phyloP scores from a whole-genome alignment of 441 rosid genomes.

The Metrosideros polymorpha region DNA sequence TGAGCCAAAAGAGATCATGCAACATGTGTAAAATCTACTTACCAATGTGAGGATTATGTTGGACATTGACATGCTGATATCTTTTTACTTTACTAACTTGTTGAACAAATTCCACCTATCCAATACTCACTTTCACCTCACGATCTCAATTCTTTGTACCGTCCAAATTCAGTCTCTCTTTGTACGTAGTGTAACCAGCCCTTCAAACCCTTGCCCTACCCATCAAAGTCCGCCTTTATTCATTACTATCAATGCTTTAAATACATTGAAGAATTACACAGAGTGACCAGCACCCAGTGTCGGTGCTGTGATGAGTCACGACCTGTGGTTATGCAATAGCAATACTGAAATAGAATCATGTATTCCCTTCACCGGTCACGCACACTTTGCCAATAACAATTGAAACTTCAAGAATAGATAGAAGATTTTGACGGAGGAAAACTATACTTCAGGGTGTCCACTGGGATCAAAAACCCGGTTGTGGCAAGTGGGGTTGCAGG shows the following conservation, averaged over 20 bases:
- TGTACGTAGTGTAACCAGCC: not conserved
- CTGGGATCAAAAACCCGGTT: not conserved
- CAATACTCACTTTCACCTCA: not conserved
- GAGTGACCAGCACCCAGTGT: not conserved
- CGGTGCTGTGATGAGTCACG: not conserved
- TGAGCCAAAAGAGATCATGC: not conserved
- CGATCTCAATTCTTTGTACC: not conserved
- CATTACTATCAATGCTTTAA: not conserved
- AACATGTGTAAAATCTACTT: not conserved
- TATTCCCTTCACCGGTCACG: not conserved
- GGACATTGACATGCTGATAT: not conserved
- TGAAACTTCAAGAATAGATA: not conserved
- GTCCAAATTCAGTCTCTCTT: not conserved
- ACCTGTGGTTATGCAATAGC: not conserved
- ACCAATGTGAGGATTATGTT: not conserved
- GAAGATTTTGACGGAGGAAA: not conserved
- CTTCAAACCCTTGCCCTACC: not conserved
- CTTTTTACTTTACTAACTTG: not conserved
- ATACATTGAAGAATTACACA: not conserved
- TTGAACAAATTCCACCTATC: not conserved
- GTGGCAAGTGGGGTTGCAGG: constrained; percentile 6
- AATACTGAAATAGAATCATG: not conserved
- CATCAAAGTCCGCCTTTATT: not conserved
- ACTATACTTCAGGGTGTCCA: not conserved
- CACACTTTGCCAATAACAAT: not conserved